phyloP scores from a whole-genome alignment of 2,329 filamentous ascomycete genomes.

The Trichoderma koningii region DNA sequence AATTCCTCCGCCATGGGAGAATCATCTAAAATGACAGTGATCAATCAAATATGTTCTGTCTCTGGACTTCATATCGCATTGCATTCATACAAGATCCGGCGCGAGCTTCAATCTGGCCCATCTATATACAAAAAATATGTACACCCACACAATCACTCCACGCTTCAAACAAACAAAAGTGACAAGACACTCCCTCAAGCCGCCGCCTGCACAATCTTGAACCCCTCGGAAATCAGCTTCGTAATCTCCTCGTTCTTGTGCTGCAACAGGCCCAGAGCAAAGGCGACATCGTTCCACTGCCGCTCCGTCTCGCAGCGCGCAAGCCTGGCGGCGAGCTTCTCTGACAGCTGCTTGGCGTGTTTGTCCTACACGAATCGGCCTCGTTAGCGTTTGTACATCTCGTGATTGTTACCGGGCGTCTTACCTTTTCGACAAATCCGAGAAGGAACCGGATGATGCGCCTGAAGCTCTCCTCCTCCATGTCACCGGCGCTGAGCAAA shows the following conservation, averaged over 20 bases:
- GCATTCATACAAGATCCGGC: slow-evolving; percentile 13
- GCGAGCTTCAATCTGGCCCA: background rate
- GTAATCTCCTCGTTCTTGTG: slow-evolving; percentile 92
- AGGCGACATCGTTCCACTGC: slow-evolving; percentile 97
- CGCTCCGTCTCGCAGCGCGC: slow-evolving; percentile 85
- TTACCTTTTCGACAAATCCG: slow-evolving; percentile 95
- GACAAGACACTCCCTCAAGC: slow-evolving; percentile 45
- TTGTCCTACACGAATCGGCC: slow-evolving; percentile 64
- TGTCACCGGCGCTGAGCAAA: slow-evolving; percentile 77
- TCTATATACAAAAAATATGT: slow-evolving; percentile 11
- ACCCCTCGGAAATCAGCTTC: slow-evolving; percentile 74
- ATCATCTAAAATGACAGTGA: no score
- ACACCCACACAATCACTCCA: background rate
- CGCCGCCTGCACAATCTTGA: slow-evolving; percentile 67
- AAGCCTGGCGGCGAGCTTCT: slow-evolving; percentile 87
- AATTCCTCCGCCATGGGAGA: no score
- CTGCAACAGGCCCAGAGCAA: slow-evolving; percentile 82
- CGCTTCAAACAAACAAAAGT: background rate
- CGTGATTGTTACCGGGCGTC: slow-evolving; percentile 31
- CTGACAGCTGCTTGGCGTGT: slow-evolving; percentile 89
- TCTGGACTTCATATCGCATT: slow-evolving; percentile 7
- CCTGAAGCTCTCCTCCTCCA: slow-evolving; percentile 84
- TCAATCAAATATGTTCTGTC: background rate
- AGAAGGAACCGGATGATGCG: slow-evolving; percentile 90
- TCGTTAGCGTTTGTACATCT: slow-evolving; percentile 40